These are phyloP conservation scores for Aegilops speltoides DNA, from an alignment of 176 grass and related monocot genomes.

Conservation along the genomic window DNA sequence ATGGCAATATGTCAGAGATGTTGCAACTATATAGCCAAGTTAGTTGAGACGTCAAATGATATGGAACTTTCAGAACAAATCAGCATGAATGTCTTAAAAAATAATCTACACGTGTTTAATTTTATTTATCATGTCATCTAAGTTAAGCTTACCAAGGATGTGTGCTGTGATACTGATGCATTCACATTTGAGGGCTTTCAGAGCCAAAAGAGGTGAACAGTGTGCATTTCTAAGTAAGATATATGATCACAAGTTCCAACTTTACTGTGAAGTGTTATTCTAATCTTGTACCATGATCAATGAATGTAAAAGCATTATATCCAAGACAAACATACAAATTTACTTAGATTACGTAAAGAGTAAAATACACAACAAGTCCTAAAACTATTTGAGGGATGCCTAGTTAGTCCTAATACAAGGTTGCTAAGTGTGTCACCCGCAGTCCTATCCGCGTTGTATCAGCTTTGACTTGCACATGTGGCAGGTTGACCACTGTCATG, in stretches of 20 bases:
- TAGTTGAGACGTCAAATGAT: neutral
- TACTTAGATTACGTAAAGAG: neutral
- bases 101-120: neutral
- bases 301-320: neutral
- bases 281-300: neutral
- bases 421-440: no score
- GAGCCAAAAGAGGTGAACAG: neutral
- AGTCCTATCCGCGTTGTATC: no score
- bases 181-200: neutral
- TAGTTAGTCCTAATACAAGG: no score
- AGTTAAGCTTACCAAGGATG: neutral
- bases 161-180: neutral
- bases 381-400: no score
- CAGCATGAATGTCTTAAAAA: neutral
- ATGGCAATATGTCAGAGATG: neutral
- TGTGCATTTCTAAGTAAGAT: neutral
- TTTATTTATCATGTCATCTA: neutral
- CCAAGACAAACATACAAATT: neutral
- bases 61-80: neutral
- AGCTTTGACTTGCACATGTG: no score
- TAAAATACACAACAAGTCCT: no score
- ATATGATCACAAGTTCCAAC: neutral
- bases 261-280: neutral
- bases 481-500: no score
- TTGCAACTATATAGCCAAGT: neutral